These are phyloP conservation scores for Ustilago bromivora DNA, from an alignment of 1,284 basidiomycete genomes.

Conservation along the genomic window DNA sequence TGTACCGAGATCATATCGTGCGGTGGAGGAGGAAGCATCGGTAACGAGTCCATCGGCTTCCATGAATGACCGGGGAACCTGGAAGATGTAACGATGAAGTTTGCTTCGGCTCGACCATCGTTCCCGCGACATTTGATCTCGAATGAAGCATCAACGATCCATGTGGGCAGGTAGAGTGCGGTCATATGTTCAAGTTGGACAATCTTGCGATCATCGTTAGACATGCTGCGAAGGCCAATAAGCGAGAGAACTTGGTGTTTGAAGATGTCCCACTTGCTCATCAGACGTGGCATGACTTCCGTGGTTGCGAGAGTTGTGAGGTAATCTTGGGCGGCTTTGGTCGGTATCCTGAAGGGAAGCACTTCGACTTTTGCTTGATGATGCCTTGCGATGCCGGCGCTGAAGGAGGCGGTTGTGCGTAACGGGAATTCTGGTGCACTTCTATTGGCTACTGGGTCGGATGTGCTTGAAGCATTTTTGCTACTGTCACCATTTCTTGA, in stretches of 20 bases:
- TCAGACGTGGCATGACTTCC: conserved; percentile 33
- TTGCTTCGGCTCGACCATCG: conserved; percentile 43
- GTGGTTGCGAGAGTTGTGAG: conserved; percentile 27
- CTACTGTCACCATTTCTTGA: not conserved
- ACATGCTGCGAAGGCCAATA: conserved; percentile 21
- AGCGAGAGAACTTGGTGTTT: conserved; percentile 28
- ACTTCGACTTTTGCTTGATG: conserved; percentile 48
- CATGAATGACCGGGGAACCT: conserved; percentile 48
- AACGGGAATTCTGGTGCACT: not conserved
- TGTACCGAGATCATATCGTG: conserved; percentile 26
- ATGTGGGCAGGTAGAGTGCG: conserved; percentile 45
- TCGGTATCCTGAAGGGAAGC: conserved; percentile 35
- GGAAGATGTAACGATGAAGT: conserved; percentile 26
- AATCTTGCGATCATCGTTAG: conserved; percentile 15
- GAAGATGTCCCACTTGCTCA: conserved; percentile 24
- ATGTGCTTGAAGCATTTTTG: not conserved
- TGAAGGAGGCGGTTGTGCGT: not conserved
- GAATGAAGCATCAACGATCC: conserved; percentile 49
- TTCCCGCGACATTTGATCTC: conserved; percentile 49
- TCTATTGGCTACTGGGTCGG: conserved; percentile 11
- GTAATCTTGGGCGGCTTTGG: conserved; percentile 27
- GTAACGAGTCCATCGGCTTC: conserved; percentile 50
- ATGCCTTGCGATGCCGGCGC: conserved; percentile 21
- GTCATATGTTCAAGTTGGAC: conserved; percentile 41
- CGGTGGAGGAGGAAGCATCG: conserved; percentile 39